These are phyloP conservation scores for Colletotrichum karsti DNA, from an alignment of 2,329 filamentous ascomycete species.

Conservation along the genomic window DNA sequence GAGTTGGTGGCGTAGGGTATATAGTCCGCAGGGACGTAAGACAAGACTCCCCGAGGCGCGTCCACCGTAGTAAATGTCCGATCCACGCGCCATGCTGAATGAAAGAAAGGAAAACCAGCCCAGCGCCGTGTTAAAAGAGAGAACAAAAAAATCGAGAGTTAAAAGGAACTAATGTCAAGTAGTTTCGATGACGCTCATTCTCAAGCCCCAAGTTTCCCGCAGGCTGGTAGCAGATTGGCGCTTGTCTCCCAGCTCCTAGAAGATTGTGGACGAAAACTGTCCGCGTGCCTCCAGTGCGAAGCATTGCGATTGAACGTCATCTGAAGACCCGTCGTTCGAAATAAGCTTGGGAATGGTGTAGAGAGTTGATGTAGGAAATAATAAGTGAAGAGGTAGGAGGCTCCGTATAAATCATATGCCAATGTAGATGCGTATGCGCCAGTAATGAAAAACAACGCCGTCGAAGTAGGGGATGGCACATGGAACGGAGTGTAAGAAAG, in stretches of 20 bases:
- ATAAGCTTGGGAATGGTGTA: background rate
- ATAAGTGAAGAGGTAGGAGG: background rate
- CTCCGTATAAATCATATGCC: conserved; percentile 6
- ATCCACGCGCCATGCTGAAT: conserved; percentile 29
- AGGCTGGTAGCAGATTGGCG: conserved; percentile 1
- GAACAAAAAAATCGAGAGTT: background rate
- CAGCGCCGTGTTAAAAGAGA: background rate
- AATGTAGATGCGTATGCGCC: conserved; percentile 25
- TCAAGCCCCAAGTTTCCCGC: too few species aligned
- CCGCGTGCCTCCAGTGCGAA: background rate
- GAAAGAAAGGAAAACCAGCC: conserved; percentile 24
- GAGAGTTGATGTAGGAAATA: background rate
- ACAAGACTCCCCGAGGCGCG: conserved; percentile 13
- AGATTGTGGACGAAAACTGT: background rate
- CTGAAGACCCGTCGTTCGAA: background rate
- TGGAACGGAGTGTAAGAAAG: background rate
- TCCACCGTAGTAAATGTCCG: conserved; percentile 27
- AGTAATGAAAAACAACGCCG: background rate
- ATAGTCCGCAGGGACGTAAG: conserved; percentile 17
- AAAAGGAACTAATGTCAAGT: background rate
- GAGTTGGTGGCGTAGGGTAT: conserved; percentile 20
- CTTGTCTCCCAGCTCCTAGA: background rate
- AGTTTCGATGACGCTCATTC: too few species aligned
- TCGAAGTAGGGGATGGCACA: background rate
- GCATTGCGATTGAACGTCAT: background rate